phyloP scores from a whole-genome alignment of 129 eudicot genomes.

The Saussurea involucrata region DNA sequence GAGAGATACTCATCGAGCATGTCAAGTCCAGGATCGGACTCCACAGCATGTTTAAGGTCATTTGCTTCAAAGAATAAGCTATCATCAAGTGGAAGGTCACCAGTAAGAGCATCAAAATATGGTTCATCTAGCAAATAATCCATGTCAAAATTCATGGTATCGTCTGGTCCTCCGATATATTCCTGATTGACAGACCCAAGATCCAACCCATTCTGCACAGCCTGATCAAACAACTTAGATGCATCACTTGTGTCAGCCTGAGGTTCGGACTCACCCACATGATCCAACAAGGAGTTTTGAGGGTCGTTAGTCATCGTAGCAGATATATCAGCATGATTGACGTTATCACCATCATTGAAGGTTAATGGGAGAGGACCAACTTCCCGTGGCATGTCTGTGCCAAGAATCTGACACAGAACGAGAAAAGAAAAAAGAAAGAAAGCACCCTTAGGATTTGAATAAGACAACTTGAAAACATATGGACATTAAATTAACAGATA shows the following conservation, averaged over 20 bases:
- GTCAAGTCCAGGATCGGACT: slow-evolving; percentile 42
- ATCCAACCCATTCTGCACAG: slow-evolving; percentile 29
- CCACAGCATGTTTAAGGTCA: slow-evolving; percentile 46
- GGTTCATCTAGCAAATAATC: slow-evolving; percentile 56
- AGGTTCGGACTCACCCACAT: slow-evolving; percentile 18
- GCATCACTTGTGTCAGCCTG: slow-evolving; percentile 30
- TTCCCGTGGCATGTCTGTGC: slow-evolving; percentile 32
- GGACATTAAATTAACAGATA: background rate
- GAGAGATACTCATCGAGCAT: slow-evolving; percentile 60
- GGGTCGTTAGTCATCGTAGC: slow-evolving; percentile 16
- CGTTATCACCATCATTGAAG: slow-evolving; percentile 16
- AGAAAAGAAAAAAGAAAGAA: background rate
- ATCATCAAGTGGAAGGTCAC: slow-evolving; percentile 39
- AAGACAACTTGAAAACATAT: background rate
- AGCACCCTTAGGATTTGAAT: background rate
- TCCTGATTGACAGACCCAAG: slow-evolving; percentile 42
- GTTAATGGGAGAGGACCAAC: slow-evolving; percentile 35
- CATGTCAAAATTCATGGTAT: slow-evolving; percentile 24
- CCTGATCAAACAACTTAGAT: slow-evolving; percentile 26
- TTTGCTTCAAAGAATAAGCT: slow-evolving; percentile 62
- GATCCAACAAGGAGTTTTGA: slow-evolving; percentile 21
- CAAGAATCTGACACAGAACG: slow-evolving; percentile 44
- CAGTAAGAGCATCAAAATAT: slow-evolving; percentile 39
- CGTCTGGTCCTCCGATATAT: slow-evolving; percentile 39
- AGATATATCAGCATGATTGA: slow-evolving; percentile 15